Percentiles rank a stretch among this genome's conserved stretches.
phyloP scores from a whole-genome alignment of 2,329 filamentous ascomycete species.

The Alternaria tenuissima region DNA sequence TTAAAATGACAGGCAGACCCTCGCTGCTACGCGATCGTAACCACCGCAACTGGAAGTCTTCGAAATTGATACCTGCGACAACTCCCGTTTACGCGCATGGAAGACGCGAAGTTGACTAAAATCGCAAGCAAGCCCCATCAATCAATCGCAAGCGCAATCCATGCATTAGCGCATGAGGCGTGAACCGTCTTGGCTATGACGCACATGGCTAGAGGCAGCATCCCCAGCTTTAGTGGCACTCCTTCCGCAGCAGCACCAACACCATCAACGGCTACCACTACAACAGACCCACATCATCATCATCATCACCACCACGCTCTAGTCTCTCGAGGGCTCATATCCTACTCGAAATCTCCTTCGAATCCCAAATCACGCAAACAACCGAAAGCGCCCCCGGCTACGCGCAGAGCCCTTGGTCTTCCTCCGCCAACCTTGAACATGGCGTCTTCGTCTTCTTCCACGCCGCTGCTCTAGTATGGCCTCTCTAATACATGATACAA shows the following conservation, averaged over 20 bases:
- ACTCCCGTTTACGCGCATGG: constrained; percentile 2
- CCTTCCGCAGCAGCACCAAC: constrained; percentile 15
- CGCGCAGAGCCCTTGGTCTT: neutral
- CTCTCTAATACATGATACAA: neutral
- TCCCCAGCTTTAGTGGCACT: constrained; percentile 34
- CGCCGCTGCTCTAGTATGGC: constrained; percentile 52
- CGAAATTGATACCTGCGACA: neutral
- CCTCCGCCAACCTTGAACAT: constrained; percentile 30
- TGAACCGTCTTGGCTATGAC: constrained; percentile 33
- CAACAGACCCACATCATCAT: constrained; percentile 8
- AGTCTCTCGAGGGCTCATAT: constrained; percentile 14
- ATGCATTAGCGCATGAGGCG: constrained; percentile 17
- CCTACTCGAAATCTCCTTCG: constrained; percentile 10
- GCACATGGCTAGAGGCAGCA: constrained; percentile 31
- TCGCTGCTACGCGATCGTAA: neutral
- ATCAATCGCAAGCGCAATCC: constrained; percentile 11
- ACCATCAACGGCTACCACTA: constrained; percentile 3
- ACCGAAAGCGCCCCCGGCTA: constrained; percentile 5
- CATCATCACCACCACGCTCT: constrained; percentile 7
- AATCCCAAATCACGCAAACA: constrained; percentile 1
- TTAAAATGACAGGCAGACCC: neutral
- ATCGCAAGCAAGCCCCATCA: neutral
- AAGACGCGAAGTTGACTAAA: neutral
- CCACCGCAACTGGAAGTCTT: neutral
- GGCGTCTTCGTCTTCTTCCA: constrained; percentile 51